Evolutionary conservation across 768 basidiomycete species (phyloP).

Genomic region (Kwoniella sp.): DNA sequence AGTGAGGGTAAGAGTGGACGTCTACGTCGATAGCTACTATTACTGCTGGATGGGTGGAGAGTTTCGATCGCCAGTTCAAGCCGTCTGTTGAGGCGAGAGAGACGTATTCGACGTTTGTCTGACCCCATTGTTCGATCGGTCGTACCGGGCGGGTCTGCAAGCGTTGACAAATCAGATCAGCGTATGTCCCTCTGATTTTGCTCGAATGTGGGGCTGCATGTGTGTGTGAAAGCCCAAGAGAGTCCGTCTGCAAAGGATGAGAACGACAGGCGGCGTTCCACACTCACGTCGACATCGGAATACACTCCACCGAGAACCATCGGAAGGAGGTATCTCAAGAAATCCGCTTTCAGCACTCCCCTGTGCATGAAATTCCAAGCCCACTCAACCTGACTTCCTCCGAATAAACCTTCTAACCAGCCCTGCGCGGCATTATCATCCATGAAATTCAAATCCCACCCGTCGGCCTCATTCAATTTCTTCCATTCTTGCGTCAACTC

Average conservation of each 20-base stretch:
- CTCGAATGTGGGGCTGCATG: too few species aligned
- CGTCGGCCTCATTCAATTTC: slow-evolving; percentile 34
- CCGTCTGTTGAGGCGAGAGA: slow-evolving; percentile 36
- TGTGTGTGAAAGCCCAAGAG: too few species aligned
- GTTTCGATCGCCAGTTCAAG: slow-evolving; percentile 23
- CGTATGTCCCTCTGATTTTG: too few species aligned
- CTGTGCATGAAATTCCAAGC: slow-evolving; percentile 46
- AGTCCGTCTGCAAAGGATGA: too few species aligned
- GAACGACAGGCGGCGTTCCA: too few species aligned
- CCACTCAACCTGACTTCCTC: slow-evolving; percentile 35
- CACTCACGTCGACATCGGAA: slow-evolving; percentile 52
- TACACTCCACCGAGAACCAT: slow-evolving; percentile 48
- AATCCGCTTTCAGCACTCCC: slow-evolving; percentile 49
- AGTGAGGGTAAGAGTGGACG: slow-evolving; percentile 30
- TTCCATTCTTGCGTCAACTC: slow-evolving; percentile 33
- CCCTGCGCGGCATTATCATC: slow-evolving; percentile 35
- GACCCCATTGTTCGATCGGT: slow-evolving; percentile 47
- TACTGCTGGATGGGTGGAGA: slow-evolving; percentile 37
- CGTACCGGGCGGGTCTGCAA: slow-evolving; percentile 40
- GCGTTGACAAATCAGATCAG: too few species aligned
- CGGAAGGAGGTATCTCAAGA: slow-evolving; percentile 47
- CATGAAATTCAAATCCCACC: slow-evolving; percentile 44
- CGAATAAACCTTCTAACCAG: slow-evolving; percentile 32
- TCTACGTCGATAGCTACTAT: slow-evolving; percentile 46
- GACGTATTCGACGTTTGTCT: slow-evolving; percentile 34